phyloP scores from a whole-genome alignment of 2,329 filamentous ascomycete species.

The Chalara sp. region DNA sequence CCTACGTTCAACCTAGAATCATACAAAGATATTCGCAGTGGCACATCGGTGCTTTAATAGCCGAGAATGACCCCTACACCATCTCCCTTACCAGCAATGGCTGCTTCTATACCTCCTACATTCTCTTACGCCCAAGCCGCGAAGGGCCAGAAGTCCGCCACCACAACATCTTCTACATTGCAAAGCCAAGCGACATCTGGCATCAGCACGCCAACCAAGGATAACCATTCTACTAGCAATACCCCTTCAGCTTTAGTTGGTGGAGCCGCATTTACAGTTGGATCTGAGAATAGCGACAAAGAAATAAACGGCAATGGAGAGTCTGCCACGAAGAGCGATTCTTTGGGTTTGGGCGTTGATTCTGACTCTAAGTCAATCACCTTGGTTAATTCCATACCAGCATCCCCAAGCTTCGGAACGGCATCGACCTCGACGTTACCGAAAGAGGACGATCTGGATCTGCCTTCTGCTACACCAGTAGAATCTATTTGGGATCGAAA shows the following conservation, averaged over 20 bases:
- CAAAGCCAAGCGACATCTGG: conserved; percentile 23
- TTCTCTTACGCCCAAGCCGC: conserved; percentile 97
- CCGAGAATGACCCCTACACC: too few species aligned
- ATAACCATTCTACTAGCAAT: conserved; percentile 18
- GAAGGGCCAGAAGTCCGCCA: conserved; percentile 54
- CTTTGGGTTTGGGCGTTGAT: conserved; percentile 10
- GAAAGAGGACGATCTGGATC: conserved; percentile 49
- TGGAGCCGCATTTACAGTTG: conserved; percentile 9
- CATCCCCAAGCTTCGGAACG: conserved; percentile 48
- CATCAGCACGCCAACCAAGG: conserved; percentile 25
- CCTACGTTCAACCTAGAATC: background rate
- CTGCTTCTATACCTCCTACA: conserved; percentile 37
- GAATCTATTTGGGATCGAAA: conserved; percentile 64
- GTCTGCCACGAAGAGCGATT: conserved; percentile 12
- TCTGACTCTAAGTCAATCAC: conserved; percentile 16
- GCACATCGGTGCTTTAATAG: too few species aligned
- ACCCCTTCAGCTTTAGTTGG: conserved; percentile 18
- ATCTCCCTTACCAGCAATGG: conserved; percentile 20
- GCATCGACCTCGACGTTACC: conserved; percentile 42
- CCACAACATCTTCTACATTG: conserved; percentile 18
- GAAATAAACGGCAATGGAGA: conserved; percentile 20
- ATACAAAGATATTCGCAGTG: too few species aligned
- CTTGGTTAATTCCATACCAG: conserved; percentile 26
- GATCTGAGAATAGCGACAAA: conserved; percentile 20
- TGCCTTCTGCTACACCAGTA: conserved; percentile 55